Percentiles rank a stretch among this genome's conserved stretches.
These are phyloP conservation scores for Stachybotrys elegans DNA, from an alignment of 2,329 filamentous ascomycete species.

Conservation along the genomic window DNA sequence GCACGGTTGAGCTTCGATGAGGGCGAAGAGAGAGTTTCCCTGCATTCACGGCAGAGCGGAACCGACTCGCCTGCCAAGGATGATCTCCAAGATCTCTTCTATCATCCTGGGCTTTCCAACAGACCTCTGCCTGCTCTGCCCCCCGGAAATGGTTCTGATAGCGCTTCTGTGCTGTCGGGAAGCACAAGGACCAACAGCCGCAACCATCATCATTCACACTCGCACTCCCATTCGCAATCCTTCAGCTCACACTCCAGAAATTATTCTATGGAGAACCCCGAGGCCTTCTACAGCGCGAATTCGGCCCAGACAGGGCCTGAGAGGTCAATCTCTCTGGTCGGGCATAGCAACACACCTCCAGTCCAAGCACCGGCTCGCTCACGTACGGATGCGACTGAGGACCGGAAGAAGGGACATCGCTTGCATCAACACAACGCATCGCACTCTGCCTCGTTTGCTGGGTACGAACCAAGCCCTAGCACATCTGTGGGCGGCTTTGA, in stretches of 20 bases:
- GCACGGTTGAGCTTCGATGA: constrained; percentile 87
- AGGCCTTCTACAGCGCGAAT: constrained; percentile 41
- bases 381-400: constrained; percentile 85
- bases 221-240: constrained; percentile 33
- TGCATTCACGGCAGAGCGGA: constrained; percentile 50
- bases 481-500: constrained; percentile 63
- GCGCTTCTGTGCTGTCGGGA: constrained; percentile 44
- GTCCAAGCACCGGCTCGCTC: constrained; percentile 81
- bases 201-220: constrained; percentile 39
- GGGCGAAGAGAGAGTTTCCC: constrained; percentile 69
- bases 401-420: constrained; percentile 51
- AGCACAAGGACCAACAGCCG: constrained; percentile 35
- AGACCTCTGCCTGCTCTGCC: constrained; percentile 61
- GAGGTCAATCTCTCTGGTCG: constrained; percentile 77
- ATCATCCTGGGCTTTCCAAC: constrained; percentile 73
- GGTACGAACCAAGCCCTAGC: constrained; percentile 51
- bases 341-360: constrained; percentile 73
- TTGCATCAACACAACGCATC: constrained; percentile 45
- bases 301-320: constrained; percentile 43
- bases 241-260: constrained; percentile 40
- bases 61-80: constrained; percentile 64
- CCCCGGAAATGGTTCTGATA: constrained; percentile 57
- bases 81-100: constrained; percentile 87
- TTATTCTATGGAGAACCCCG: constrained; percentile 37
- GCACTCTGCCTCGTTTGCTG: constrained; percentile 46